phyloP scores from a whole-genome alignment of 2,329 filamentous ascomycete genomes.

The Monilinia aucupariae region DNA sequence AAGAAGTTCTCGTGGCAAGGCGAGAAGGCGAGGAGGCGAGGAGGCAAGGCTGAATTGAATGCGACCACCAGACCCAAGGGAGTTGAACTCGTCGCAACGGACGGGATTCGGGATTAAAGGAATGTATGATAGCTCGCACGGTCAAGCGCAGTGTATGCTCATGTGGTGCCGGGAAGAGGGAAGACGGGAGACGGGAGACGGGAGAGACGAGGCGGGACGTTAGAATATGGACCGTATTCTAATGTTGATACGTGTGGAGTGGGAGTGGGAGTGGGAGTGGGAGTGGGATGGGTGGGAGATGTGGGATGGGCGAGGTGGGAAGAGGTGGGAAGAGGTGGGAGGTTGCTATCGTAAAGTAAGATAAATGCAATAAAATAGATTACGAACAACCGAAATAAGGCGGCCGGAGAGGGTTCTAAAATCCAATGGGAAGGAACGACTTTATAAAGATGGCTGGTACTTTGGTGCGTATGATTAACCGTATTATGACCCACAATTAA shows the following conservation, averaged over 20 bases:
- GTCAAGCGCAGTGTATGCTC: background rate
- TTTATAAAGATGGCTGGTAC: slow-evolving; percentile 6
- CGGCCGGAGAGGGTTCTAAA: slow-evolving; percentile 1
- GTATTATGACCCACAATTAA: slow-evolving; percentile 10
- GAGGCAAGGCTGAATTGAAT: too few species aligned
- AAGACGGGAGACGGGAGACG: background rate
- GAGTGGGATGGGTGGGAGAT: background rate
- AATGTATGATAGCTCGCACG: slow-evolving; percentile 12
- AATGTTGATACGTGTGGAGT: background rate
- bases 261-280: background rate
- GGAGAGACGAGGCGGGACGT: background rate
- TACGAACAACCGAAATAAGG: slow-evolving; percentile 17
- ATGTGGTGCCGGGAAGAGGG: background rate
- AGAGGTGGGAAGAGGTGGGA: background rate
- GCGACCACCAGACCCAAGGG: background rate
- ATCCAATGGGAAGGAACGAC: slow-evolving; percentile 2
- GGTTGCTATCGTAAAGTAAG: slow-evolving; percentile 11
- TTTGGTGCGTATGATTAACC: background rate
- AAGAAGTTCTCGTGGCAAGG: background rate
- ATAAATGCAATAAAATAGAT: background rate
- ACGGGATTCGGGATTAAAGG: slow-evolving; percentile 11
- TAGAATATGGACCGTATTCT: slow-evolving; percentile 3
- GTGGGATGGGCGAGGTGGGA: background rate
- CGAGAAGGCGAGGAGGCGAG: too few species aligned
- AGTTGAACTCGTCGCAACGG: background rate